phyloP scores from a whole-genome alignment of 2,329 filamentous ascomycete genomes.

The Aspergillus phoenicis region DNA sequence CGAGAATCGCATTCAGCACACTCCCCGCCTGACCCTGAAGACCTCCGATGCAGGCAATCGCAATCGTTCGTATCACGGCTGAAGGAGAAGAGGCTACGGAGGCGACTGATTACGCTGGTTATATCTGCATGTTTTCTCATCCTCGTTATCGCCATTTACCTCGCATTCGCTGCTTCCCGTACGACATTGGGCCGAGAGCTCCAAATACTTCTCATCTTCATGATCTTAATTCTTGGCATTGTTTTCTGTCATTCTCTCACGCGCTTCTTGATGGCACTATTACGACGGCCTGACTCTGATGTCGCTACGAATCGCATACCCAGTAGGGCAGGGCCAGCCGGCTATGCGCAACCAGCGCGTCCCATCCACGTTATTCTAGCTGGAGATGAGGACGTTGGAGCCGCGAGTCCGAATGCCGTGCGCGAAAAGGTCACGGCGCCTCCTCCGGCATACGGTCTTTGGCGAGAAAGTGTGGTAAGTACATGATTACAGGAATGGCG shows the following conservation, averaged over 20 bases:
- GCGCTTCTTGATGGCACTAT: constrained; percentile 68
- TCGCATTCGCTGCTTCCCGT: constrained; percentile 69
- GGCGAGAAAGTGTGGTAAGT: constrained; percentile 79
- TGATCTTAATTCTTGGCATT: constrained; percentile 72
- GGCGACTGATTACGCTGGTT: constrained; percentile 62
- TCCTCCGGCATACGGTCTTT: constrained; percentile 83
- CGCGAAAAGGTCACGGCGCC: constrained; percentile 58
- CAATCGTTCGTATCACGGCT: constrained; percentile 47
- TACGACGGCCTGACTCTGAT: constrained; percentile 44
- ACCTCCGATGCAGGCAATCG: constrained; percentile 16
- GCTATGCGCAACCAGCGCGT: constrained; percentile 69
- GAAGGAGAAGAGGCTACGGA: constrained; percentile 56
- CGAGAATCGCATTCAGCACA: constrained; percentile 13
- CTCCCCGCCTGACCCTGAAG: constrained; percentile 10
- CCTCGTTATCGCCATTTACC: constrained; percentile 65
- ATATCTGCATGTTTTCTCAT: constrained; percentile 67
- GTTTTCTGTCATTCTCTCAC: constrained; percentile 81
- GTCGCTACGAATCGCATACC: constrained; percentile 43
- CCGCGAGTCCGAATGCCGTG: constrained; percentile 48
- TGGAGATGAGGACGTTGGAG: constrained; percentile 69
- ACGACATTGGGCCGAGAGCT: constrained; percentile 69
- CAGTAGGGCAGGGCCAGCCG: constrained; percentile 58
- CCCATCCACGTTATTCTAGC: constrained; percentile 78
- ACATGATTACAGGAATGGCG: background rate
- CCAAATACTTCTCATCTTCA: constrained; percentile 76